Evolutionary conservation across 805 yeast genomes (phyloP).

Genomic region (Schwanniomyces pseudopolymorphus): DNA sequence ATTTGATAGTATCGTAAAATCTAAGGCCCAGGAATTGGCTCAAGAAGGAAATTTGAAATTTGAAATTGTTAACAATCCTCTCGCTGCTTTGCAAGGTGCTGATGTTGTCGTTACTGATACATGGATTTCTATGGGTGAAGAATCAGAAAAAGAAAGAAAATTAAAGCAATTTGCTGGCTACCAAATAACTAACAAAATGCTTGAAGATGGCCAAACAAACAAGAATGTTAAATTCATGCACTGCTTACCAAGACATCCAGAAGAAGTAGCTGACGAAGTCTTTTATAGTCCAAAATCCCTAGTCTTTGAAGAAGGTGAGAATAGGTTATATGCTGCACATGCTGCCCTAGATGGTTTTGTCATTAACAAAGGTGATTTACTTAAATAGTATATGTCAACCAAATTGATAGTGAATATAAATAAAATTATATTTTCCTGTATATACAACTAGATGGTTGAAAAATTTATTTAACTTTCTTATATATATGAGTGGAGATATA

Average conservation of each 20-base stretch:
- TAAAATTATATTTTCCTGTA: too few species aligned
- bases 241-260: constrained; percentile 92
- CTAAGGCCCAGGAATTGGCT: constrained; percentile 55
- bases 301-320: constrained; percentile 95
- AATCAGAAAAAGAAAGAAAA: constrained; percentile 67
- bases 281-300: constrained; percentile 78
- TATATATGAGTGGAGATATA: not conserved
- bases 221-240: constrained; percentile 90
- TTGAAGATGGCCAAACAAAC: constrained; percentile 56
- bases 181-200: constrained; percentile 73
- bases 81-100: constrained; percentile 69
- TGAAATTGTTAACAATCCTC: constrained; percentile 68
- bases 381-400: too few species aligned
- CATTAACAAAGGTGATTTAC: constrained; percentile 41
- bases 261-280: constrained; percentile 92
- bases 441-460: constrained; percentile 5
- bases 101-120: constrained; percentile 92
- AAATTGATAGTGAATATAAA: too few species aligned
- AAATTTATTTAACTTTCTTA: not conserved
- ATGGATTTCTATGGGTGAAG: constrained; percentile 98
- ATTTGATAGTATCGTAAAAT: constrained; percentile 54
- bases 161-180: constrained; percentile 82
- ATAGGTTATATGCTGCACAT: constrained; percentile 93
- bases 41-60: constrained; percentile 43
- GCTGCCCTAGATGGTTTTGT: constrained; percentile 91